phyloP scores from a whole-genome alignment of 2,329 filamentous ascomycete genomes.

The Mariannaea elegans region DNA sequence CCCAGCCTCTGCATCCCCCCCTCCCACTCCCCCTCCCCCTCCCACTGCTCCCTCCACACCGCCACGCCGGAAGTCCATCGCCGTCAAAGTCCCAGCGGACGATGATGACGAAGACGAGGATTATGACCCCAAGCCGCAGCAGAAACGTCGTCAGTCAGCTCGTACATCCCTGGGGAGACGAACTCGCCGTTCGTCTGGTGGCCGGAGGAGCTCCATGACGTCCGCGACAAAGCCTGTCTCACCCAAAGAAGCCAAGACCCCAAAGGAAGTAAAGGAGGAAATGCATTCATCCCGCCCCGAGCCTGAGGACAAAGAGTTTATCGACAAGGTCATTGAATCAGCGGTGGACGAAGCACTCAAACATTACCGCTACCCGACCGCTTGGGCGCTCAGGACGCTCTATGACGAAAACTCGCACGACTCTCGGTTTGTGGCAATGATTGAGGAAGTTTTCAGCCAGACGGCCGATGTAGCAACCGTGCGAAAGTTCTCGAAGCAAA shows the following conservation, averaged over 20 bases:
- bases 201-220: slow-evolving; percentile 32
- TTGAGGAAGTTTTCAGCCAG: slow-evolving; percentile 67
- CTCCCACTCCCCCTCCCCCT: slow-evolving; percentile 34
- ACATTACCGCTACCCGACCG: slow-evolving; percentile 67
- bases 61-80: slow-evolving; percentile 39
- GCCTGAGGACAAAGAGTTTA: slow-evolving; percentile 52
- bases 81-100: slow-evolving; percentile 44
- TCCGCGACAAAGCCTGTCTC: slow-evolving; percentile 32
- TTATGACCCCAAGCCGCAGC: slow-evolving; percentile 51
- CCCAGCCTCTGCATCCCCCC: slow-evolving; percentile 34
- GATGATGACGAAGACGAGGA: slow-evolving; percentile 54
- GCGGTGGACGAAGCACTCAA: slow-evolving; percentile 68
- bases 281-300: slow-evolving; percentile 32
- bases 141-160: slow-evolving; percentile 46
- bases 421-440: slow-evolving; percentile 62
- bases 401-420: slow-evolving; percentile 67
- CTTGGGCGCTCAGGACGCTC: slow-evolving; percentile 67
- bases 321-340: slow-evolving; percentile 62
- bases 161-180: slow-evolving; percentile 45
- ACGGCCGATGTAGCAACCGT: slow-evolving; percentile 63
- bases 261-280: slow-evolving; percentile 26
- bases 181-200: slow-evolving; percentile 36
- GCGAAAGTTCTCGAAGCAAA: slow-evolving; percentile 59
- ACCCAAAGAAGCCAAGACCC: slow-evolving; percentile 12
- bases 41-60: slow-evolving; percentile 36